Base-by-base conservation (phyloP, 1,284 basidiomycete species). In the Ceratobasidium sp. region DNA sequence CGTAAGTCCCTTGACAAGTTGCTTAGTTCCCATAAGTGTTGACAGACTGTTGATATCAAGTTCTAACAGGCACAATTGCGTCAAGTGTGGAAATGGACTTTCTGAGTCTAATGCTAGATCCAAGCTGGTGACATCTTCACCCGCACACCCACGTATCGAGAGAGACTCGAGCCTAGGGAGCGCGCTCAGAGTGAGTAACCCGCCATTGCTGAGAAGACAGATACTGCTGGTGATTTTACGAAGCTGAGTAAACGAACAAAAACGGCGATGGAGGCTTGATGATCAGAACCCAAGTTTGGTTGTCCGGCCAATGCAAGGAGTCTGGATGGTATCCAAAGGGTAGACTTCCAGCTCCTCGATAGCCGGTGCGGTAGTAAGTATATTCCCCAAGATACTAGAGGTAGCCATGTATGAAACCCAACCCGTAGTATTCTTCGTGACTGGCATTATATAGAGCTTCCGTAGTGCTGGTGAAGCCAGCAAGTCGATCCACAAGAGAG, bases 401-500 rank as follows among this genome's bases (percentile, higher is more conserved):
- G 58, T 63, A 28, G 71, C 71, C 9, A 44, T 10, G n/a, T 63
- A 73, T 1, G 71, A 73, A 13, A 73, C 44, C n/a, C 40, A 63
- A 3, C 58, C 71, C 1, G 40, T 60, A 15, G 9, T 13, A 28
- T 15, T 18, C 12, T 7, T 44, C 6, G 33, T 18, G 3, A 49
- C 6, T 0, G 71, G 60, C 9, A 33, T 4, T 1, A 73, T 26
- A 3, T 26, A 10, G 26, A 73, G 56, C 23, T 51, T 13, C n/a
- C 10, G 28, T 20, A 73, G 18, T 2, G 71, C 28, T 2, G 71
- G 58, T 15, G 42, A 15, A 15, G 51, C 15, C 3, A 73, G 51
- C 28, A 73, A 39, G n/a, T 73, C 71, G 15, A 73, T 3, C 58
- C 58, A 73, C 6, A 51, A 61, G n/a, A 73, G 58, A 3, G 71